phyloP scores from a whole-genome alignment of 2,329 filamentous ascomycete genomes.

The Fusarium devonianum region DNA sequence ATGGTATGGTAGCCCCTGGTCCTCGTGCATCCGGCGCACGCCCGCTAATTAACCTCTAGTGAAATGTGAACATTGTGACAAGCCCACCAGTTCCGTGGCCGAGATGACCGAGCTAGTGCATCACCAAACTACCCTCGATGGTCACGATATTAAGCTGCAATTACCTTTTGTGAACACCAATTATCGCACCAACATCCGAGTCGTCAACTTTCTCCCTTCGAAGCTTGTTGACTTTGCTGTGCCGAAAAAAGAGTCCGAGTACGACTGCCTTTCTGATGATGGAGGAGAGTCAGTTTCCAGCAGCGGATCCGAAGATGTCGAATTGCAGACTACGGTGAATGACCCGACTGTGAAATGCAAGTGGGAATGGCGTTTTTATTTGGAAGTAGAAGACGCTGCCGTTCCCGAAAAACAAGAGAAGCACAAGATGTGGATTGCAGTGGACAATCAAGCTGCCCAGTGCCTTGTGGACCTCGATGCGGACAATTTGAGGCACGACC shows the following conservation, averaged over 20 bases:
- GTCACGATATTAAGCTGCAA: constrained; percentile 45
- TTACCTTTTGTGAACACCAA: constrained; percentile 78
- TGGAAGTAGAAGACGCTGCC: constrained; percentile 76
- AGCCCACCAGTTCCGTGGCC: constrained; percentile 46
- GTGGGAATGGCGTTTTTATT: constrained; percentile 87
- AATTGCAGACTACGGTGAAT: constrained; percentile 32
- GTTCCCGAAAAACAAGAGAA: constrained; percentile 45
- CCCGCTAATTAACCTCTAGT: constrained; percentile 46
- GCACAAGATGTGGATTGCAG: constrained; percentile 69
- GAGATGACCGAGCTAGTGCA: constrained; percentile 50
- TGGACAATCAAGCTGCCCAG: constrained; percentile 65
- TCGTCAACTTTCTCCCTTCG: constrained; percentile 80
- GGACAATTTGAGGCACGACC: constrained; percentile 62
- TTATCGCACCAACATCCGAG: constrained; percentile 74
- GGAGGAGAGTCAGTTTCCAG: constrained; percentile 32
- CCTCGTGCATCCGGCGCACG: too few species aligned
- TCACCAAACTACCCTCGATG: constrained; percentile 55
- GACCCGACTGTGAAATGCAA: constrained; percentile 38
- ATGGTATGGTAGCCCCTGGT: too few species aligned
- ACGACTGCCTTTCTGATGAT: constrained; percentile 57
- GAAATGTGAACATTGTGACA: constrained; percentile 54
- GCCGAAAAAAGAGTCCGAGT: constrained; percentile 53
- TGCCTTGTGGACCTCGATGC: constrained; percentile 58
- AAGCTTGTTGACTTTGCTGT: constrained; percentile 74
- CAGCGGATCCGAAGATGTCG: constrained; percentile 17